phyloP scores from a whole-genome alignment of 2,329 filamentous ascomycete genomes.

The Sclerotinia subarctica region DNA sequence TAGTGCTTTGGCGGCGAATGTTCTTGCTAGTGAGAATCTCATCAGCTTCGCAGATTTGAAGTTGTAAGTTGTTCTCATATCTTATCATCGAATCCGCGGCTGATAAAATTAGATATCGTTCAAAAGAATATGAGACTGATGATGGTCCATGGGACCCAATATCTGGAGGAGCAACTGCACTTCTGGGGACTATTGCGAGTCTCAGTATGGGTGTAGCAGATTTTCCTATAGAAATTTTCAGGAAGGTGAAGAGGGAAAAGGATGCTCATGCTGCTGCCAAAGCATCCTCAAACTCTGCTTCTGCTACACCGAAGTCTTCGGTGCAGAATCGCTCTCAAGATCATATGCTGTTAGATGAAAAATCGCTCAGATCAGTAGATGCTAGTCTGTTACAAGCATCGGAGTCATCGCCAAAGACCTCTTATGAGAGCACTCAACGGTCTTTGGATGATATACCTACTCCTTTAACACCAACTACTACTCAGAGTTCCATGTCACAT shows the following conservation, averaged over 20 bases:
- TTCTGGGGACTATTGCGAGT: constrained; percentile 78
- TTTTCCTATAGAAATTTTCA: constrained; percentile 58
- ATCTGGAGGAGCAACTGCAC: constrained; percentile 69
- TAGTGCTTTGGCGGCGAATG: constrained; percentile 69
- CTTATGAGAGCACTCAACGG: constrained; percentile 30
- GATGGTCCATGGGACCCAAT: constrained; percentile 77
- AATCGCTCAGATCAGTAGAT: constrained; percentile 17
- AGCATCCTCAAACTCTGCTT: constrained; percentile 15
- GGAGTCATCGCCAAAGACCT: constrained; percentile 27
- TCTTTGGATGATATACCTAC: constrained; percentile 25
- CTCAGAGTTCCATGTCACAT: constrained; percentile 20
- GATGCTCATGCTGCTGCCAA: constrained; percentile 23
- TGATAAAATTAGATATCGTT: constrained; percentile 44
- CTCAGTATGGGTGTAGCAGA: constrained; percentile 83
- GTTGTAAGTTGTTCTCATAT: constrained; percentile 51
- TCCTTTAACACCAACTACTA: constrained; percentile 28
- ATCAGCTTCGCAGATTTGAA: constrained; percentile 70
- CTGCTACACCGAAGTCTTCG: constrained; percentile 22
- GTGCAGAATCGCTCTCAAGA: constrained; percentile 24
- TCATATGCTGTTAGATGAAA: constrained; percentile 22
- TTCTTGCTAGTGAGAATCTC: constrained; percentile 61
- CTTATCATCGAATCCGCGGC: background rate
- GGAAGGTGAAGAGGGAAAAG: constrained; percentile 35
- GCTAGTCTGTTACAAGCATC: constrained; percentile 19
- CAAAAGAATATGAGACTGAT: constrained; percentile 71